These are phyloP conservation scores for Phialophora verrucosa DNA, from an alignment of 2,329 filamentous ascomycete genomes.

Conservation along the genomic window DNA sequence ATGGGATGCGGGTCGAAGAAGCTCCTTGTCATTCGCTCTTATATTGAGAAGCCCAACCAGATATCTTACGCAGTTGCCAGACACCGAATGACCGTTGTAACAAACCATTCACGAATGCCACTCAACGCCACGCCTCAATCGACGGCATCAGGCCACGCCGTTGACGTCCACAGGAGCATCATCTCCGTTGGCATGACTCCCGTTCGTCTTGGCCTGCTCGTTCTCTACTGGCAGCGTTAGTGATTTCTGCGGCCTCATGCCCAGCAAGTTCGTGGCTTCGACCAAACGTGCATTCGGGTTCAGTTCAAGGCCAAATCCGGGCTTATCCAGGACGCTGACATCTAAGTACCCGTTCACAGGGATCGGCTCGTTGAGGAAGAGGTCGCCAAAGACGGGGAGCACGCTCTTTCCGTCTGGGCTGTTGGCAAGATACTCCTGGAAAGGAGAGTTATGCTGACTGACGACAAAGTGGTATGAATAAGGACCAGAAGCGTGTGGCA, in stretches of 20 bases:
- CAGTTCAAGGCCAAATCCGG: conserved; percentile 86
- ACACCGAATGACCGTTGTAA: neutral
- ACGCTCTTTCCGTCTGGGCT: conserved; percentile 89
- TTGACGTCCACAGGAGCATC: neutral
- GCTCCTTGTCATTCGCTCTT: neutral
- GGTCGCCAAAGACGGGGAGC: conserved; percentile 86
- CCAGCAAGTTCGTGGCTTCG: conserved; percentile 74
- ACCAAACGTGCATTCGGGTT: conserved; percentile 83
- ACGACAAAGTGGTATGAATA: conserved; percentile 98
- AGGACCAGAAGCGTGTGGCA: conserved; percentile 90
- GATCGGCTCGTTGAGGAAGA: conserved; percentile 90
- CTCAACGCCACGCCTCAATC: neutral
- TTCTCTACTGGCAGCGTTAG: conserved; percentile 46
- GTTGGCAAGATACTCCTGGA: conserved; percentile 95
- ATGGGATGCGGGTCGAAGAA: neutral
- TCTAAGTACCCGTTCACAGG: conserved; percentile 82
- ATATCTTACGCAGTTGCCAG: neutral
- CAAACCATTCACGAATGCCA: neutral
- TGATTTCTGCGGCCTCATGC: conserved; percentile 62
- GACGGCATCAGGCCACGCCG: neutral
- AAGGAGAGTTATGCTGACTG: conserved; percentile 88
- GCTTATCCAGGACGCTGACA: conserved; percentile 79
- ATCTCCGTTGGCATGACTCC: conserved; percentile 6
- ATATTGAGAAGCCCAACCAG: neutral
- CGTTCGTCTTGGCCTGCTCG: conserved; percentile 6